Evolutionary conservation across 192 early-diverging fungal genomes (phyloP), one percentile per base, ranked within the genome.

Genomic region (Funneliformis mosseae): DNA sequence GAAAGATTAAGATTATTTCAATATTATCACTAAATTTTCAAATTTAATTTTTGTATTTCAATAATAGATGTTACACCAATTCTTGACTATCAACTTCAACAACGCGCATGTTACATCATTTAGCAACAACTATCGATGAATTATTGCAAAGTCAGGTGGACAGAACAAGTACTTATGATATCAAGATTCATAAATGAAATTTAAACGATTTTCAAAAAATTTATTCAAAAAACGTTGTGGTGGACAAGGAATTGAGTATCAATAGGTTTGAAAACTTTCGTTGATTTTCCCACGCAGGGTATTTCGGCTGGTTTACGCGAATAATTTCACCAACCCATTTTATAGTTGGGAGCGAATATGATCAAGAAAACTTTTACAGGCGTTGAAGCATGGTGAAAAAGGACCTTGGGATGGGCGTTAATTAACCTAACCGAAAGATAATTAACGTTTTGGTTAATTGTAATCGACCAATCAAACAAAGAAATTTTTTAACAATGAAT

Each of bases 81-180:
- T 78, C 85, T 93, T 60, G 86, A 81, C 27, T 94, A 93, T 87
- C 93, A 94, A 83, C 84, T 94, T 55, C 93, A 94, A 82, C 93
- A 94, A 80, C 86, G 89, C 28, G 93, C 93, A 8, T 81, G 60
- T 74, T 94, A 39, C 93, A 92, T 21, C 80, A 93, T 10, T 82
- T 94, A 48, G 88, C 89, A 10, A 82, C 87, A 60, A 91, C 92
- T 18, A 85, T 92, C 48, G 91, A 79, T 93, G 68, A 93, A 93
- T 88, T 91, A 94, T 86, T 89, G 90, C 82, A 94, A 93, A 88
- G 78, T 82, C 33, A 83, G 89, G 67, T 94, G 92, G 92, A 83
- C 86, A n/a, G 83, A 77, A 10, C 71, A 61, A 23, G 77, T 67
- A n/a, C n/a, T n/a, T n/a, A n/a, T n/a, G n/a, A n/a, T n/a, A n/a